Evolutionary conservation across 2,329 filamentous ascomycete species (phyloP), one percentile per base, ranked within the genome.

Genomic region (Pseudopyricularia javanii): DNA sequence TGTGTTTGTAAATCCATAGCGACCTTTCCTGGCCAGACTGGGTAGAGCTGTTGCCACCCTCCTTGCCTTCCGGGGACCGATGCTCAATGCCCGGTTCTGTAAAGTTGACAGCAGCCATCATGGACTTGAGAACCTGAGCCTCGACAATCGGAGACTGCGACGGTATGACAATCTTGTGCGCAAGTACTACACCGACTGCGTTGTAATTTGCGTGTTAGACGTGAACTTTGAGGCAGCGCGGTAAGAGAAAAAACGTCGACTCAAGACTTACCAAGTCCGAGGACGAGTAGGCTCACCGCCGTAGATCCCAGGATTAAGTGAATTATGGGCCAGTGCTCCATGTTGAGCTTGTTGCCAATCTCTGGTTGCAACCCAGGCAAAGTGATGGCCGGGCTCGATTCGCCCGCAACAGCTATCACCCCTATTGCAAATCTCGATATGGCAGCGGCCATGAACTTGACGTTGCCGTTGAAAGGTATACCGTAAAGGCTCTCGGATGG

Each of bases 91-190:
- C 17, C 37, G 37, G 4, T 14, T 26, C 33, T 22, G 49, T 37
- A 22, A 26, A 26, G 14, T n/a, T 35, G 24, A 50, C 33, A 30
- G 49, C 49, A 20, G 35, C 49, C 14, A 76, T 83, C 84, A 88
- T 63, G 4, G 54, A 17, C 14, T 37, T 53, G 12, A 55, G 47
- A 6, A 55, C 48, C 48, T 54, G 51, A 7, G 54, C 54, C 32
- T 50, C 53, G 14, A 37, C 48, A 22, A 55, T 37, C 9, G 47
- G 54, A 4, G 52, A 49, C 22, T 50, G 47, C 1, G 32, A 28
- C 15, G 54, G 54, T 7, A 55, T 51, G 22, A 55, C 53, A 28
- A 55, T 30, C 20, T 48, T 54, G 28, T 22, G 53, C 20, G 52
- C 47, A 45, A 54, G 43, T n/a, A 26, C 11, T 1, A 52, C 52